A percentile compares a stretch with the other conserved stretches of the same genome.
Evolutionary conservation across 108 stramenopile species (phyloP).

Genomic region (Fistulifera solaris): DNA sequence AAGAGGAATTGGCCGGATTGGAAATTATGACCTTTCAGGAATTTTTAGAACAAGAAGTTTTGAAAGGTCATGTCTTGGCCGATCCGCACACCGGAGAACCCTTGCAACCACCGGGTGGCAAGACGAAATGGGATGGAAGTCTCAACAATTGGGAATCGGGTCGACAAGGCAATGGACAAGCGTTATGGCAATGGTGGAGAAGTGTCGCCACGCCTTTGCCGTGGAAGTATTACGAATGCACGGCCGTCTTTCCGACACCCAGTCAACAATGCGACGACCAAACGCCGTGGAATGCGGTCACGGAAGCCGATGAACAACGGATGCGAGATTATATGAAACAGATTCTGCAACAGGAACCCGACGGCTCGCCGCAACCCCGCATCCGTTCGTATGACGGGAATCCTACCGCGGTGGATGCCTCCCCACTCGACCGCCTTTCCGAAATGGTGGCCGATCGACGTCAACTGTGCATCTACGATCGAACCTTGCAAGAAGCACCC

Average conservation of each 20-base stretch:
- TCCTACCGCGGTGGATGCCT: slow-evolving; percentile 59
- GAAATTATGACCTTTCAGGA: slow-evolving; percentile 67
- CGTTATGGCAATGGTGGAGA: slow-evolving; percentile 39
- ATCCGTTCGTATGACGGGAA: slow-evolving; percentile 20
- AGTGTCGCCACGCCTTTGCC: slow-evolving; percentile 28
- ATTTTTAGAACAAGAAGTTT: slow-evolving; percentile 50
- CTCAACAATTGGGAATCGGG: slow-evolving; percentile 6
- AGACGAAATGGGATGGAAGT: slow-evolving; percentile 38
- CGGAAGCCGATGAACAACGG: slow-evolving; percentile 19
- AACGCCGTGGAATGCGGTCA: slow-evolving; percentile 18
- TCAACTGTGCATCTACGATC: slow-evolving; percentile 43
- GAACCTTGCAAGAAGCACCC: slow-evolving; percentile 34
- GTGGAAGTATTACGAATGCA: slow-evolving; percentile 35
- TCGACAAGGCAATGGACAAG: background rate
- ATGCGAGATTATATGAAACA: slow-evolving; percentile 10
- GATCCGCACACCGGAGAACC: slow-evolving; percentile 17
- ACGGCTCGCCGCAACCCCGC: background rate
- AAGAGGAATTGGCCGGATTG: slow-evolving; percentile 45
- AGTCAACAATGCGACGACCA: slow-evolving; percentile 22
- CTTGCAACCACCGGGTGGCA: slow-evolving; percentile 32
- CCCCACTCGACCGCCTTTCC: slow-evolving; percentile 33
- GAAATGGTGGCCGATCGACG: slow-evolving; percentile 38
- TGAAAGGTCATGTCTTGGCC: slow-evolving; percentile 20
- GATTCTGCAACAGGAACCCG: slow-evolving; percentile 5
- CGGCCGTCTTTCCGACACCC: slow-evolving; percentile 53